Evolutionary conservation across 495 filamentous ascomycete species (phyloP), one percentile per base, ranked within the genome.

Genomic region (Parathielavia hyrcaniae): DNA sequence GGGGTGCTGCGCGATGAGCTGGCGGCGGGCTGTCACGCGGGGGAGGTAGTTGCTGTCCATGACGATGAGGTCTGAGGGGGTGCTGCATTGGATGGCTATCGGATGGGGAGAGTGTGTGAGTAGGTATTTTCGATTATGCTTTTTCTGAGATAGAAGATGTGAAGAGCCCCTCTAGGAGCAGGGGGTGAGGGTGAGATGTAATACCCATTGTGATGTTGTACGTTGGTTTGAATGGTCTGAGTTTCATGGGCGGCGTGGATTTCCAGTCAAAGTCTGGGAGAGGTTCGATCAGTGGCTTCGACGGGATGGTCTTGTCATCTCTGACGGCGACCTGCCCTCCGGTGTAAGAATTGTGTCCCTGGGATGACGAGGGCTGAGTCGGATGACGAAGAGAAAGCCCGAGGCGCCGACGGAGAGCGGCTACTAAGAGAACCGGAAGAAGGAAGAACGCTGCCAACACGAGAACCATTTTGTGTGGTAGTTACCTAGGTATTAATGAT

Each of bases 131-230:
- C 17, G 20, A 22, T 23, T 23, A 23, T 32, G 26, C 19, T 8
- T 12, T n/a, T 2, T 34, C n/a, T 5, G 8, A 9, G 14, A 48
- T 32, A 13, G 0, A 5, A 13, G 13, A n/a, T n/a, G 6, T 30
- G 2, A 6, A 30, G 26, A 2, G 26, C 26, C 3, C 2, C 26
- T 30, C 26, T 30, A 2, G n/a, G n/a, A 30, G 2, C 6, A 0
- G 6, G 11, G 3, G 41, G 13, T 20, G 3, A 36, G 2, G 14
- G 35, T 22, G 16, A 41, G 12, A 62, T 69, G 36, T 69, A 86
- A 39, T 69, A 86, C 86, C 84, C 86, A 91, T 89, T 1, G 85
- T 86, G 55, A 89, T 74, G 60, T 88, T 77, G 64, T 86, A 89
- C 43, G 77, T 86, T 13, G 84, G 79, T 62, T 85, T 87, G 69